phyloP scores from a whole-genome alignment of 495 filamentous ascomycete genomes.

The Hypomontagnella monticulosa region DNA sequence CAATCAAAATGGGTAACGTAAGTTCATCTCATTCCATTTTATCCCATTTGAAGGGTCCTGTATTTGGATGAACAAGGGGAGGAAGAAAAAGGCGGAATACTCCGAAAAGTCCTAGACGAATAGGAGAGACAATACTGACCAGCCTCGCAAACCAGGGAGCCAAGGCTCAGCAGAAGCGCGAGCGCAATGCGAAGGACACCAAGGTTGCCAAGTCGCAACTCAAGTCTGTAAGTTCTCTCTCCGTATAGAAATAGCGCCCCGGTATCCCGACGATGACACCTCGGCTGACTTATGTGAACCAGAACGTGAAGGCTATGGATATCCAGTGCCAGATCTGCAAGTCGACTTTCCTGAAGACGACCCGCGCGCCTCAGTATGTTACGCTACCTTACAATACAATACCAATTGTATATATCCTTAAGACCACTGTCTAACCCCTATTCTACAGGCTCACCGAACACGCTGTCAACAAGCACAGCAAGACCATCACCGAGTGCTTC shows the following conservation, averaged over 20 bases:
- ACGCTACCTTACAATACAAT: not conserved
- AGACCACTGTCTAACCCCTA: not conserved
- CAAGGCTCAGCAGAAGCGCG: conserved; percentile 67
- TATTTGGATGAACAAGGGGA: not conserved
- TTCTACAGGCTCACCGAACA: conserved; percentile 59
- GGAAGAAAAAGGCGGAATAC: conserved; percentile 12
- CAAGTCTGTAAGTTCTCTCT: conserved; percentile 55
- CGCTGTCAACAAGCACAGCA: conserved; percentile 65
- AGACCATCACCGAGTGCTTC: conserved; percentile 63
- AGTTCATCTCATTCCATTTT: conserved; percentile 19
- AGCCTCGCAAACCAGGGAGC: conserved; percentile 56
- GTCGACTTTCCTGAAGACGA: conserved; percentile 65
- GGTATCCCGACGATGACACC: not conserved
- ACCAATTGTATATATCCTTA: not conserved
- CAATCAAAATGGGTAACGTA: conserved; percentile 64
- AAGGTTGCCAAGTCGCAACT: conserved; percentile 63
- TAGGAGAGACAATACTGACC: conserved; percentile 1
- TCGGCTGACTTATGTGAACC: conserved; percentile 21
- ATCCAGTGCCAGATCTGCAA: conserved; percentile 67
- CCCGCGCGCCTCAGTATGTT: conserved; percentile 61
- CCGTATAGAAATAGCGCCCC: not conserved
- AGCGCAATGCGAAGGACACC: conserved; percentile 61
- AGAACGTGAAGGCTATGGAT: conserved; percentile 64
- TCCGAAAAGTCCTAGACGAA: conserved; percentile 1
- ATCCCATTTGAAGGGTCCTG: not conserved